Percentiles rank a stretch among this genome's conserved stretches.
Conservation (phyloP, 768 basidiomycete genomes). For the Suillus fuscotomentosus region DNA sequence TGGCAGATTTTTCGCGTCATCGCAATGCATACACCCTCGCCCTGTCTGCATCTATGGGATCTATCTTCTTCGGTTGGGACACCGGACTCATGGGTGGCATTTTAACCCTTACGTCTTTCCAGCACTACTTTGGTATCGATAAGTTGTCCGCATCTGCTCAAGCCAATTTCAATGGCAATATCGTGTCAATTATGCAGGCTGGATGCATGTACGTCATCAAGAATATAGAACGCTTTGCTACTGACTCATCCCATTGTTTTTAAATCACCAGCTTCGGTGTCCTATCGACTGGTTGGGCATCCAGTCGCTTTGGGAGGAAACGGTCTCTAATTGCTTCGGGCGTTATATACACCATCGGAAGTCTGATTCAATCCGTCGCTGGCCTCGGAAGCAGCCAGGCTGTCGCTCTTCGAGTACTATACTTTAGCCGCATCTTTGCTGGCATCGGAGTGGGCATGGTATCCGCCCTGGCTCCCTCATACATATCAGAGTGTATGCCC, state of each 20-base stretch:
- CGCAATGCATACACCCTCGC: slow-evolving; percentile 42
- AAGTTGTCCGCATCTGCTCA: slow-evolving; percentile 29
- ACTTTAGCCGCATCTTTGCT: slow-evolving; percentile 48
- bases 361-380: slow-evolving; percentile 38
- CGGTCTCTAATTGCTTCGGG: slow-evolving; percentile 40
- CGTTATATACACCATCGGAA: slow-evolving; percentile 41
- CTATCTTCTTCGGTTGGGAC: slow-evolving; percentile 47
- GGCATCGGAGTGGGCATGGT: slow-evolving; percentile 57
- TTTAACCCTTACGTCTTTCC: slow-evolving; percentile 39
- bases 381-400: slow-evolving; percentile 34
- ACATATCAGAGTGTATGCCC: slow-evolving; percentile 45
- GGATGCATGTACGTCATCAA: slow-evolving; percentile 39
- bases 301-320: slow-evolving; percentile 41
- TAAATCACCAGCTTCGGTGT: slow-evolving; percentile 35
- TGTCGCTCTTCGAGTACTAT: slow-evolving; percentile 34
- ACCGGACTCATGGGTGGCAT: slow-evolving; percentile 46
- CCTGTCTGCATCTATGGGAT: slow-evolving; percentile 39
- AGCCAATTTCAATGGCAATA: slow-evolving; percentile 42
- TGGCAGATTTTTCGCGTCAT: slow-evolving; percentile 24
- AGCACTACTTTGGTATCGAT: slow-evolving; percentile 42
- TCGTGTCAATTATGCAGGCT: slow-evolving; percentile 45
- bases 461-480: slow-evolving; percentile 42
- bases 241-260: not conserved
- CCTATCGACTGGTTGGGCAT: slow-evolving; percentile 34
- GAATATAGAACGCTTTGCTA: not conserved